A percentile compares a stretch with the other conserved stretches of the same genome.
These are phyloP conservation scores for Thielaviopsis punctulata DNA, from an alignment of 2,329 filamentous ascomycete genomes.

Conservation along the genomic window DNA sequence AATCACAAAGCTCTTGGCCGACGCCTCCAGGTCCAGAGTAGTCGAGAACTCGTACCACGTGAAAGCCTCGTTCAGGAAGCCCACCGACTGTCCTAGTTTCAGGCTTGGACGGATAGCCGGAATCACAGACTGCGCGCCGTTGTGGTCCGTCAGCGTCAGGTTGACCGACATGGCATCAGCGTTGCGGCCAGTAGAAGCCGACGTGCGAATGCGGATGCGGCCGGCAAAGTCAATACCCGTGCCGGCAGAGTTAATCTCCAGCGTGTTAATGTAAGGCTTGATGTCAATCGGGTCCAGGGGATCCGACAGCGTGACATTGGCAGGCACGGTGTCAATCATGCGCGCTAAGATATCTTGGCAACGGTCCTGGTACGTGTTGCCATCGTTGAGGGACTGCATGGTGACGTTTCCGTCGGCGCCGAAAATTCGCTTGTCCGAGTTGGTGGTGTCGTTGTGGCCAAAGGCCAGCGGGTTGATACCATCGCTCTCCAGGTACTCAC, in stretches of 20 bases:
- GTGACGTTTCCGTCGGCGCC: slow-evolving; percentile 26
- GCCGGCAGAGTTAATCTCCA: slow-evolving; percentile 17
- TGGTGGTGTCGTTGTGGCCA: slow-evolving; percentile 21
- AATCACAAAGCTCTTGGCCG: slow-evolving; percentile 19
- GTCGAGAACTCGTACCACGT: slow-evolving; percentile 18
- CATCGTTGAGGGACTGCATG: slow-evolving; percentile 23
- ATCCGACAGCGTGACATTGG: slow-evolving; percentile 17
- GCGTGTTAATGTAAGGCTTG: slow-evolving; percentile 18
- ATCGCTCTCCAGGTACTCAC: slow-evolving; percentile 25
- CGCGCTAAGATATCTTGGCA: slow-evolving; percentile 18
- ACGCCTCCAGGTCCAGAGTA: slow-evolving; percentile 15
- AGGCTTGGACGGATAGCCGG: not conserved
- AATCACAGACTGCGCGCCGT: slow-evolving; percentile 10
- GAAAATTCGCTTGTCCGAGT: slow-evolving; percentile 28
- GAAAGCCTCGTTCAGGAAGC: slow-evolving; percentile 17
- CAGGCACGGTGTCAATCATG: slow-evolving; percentile 22
- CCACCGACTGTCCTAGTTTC: slow-evolving; percentile 13
- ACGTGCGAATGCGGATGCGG: slow-evolving; percentile 15
- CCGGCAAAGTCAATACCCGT: slow-evolving; percentile 15
- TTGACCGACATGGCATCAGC: slow-evolving; percentile 15
- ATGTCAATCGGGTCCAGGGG: slow-evolving; percentile 17
- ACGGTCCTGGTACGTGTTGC: slow-evolving; percentile 21
- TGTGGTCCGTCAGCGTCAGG: slow-evolving; percentile 14
- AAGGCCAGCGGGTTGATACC: slow-evolving; percentile 27
- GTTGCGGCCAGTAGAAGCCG: slow-evolving; percentile 13